Base-by-base conservation (phyloP, 2,329 filamentous ascomycete genomes). In the Microdochium paspali region DNA sequence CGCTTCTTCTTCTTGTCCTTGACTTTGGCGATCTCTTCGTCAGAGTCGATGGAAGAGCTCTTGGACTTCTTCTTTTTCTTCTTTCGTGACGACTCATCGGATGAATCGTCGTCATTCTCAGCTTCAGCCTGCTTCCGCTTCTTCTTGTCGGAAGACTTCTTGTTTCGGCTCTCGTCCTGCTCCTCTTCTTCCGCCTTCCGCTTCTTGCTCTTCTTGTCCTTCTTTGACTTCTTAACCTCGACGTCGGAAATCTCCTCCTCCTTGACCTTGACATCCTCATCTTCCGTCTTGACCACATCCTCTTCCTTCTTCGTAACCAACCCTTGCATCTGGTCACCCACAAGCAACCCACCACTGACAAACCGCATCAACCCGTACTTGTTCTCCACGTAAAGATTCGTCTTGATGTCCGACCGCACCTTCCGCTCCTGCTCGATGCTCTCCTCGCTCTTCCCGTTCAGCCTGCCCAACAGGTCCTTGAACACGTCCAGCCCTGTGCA, bases 401-500 rank as follows among this genome's bases (percentile, higher is more conserved):
- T 76, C 70, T 86, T 85, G 39, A 85, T 68, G 57, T 87, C 82
- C 48, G 86, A 77, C 54, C 83, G 74, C 44, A 76, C 76, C 58
- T 80, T 76, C 61, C 82, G 78, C 57, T 93, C 85, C 58, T 81
- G 77, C 63, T 85, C 77, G 30, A 93, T 70, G 44, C 81, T 77
- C n/a, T 71, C 79, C 44, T 91, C 84, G 21, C 79, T 82, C 65
- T 89, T 93, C 45, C 91, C 93, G 65, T 98, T 98, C 49, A 98
- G 69, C 47, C 93, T 76, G 21, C 91, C 90, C 20, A 98, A 71
- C 4, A 98, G 70, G 53, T 88, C 87, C 60, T 90, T 87, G 56
- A 97, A 89, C 18, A 84, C 85, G 61, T 90, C 87, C 31, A 97
- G 74, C 0, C 91, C 93, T 21, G 91, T 94, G 53, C 89, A 80